Evolutionary conservation across 805 yeast species (phyloP), one percentile per base, ranked within the genome.

Genomic region (Saturnispora galanensis): DNA sequence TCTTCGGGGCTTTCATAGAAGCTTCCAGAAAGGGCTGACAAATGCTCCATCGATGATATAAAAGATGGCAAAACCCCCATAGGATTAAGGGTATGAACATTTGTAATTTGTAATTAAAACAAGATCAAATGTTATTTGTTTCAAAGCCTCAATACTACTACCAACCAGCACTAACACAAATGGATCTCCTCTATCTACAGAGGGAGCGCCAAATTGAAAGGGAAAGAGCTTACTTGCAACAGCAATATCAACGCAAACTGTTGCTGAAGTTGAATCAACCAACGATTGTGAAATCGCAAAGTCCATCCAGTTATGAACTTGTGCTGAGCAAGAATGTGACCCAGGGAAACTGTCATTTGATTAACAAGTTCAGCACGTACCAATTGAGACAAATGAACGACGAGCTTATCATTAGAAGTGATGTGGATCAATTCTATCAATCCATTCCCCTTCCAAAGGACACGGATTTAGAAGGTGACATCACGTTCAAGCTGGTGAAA

Each of bases 401-500:
- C 6, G 38, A 47, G 18, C 43, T 62, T 10, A 13, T 47, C 4
- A 50, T 61, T 28, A 50, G 48, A 28, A 58, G 62, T 2, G 35
- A 39, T 2, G 38, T 15, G 10, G 65, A 61, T 37, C 40, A 48
- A 13, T 60, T 47, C 34, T 49, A 39, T 17, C 50, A 52, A n/a
- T 31, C 43, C n/a, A 42, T 51, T 36, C 46, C 47, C 4, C 40
- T 62, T 13, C 65, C 66, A 3, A 33, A 37, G 1, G 58, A 60
- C 44, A 51, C 52, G 5, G 55, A 57, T 38, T 10, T 48, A 1
- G 38, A 47, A 6, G 18, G 46, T 2, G 49, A 53, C 3, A 43
- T 59, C 3, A 43, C 43, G 6, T 47, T 54, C 18, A 44, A 45
- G 31, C 9, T 50, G 17, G 33, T 49, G n/a, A 49, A 55, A 12